Percentiles rank a stretch among this genome's conserved stretches.
Evolutionary conservation across 257 asterid genomes (phyloP).

Genomic region (Lavandula angustifolia): DNA sequence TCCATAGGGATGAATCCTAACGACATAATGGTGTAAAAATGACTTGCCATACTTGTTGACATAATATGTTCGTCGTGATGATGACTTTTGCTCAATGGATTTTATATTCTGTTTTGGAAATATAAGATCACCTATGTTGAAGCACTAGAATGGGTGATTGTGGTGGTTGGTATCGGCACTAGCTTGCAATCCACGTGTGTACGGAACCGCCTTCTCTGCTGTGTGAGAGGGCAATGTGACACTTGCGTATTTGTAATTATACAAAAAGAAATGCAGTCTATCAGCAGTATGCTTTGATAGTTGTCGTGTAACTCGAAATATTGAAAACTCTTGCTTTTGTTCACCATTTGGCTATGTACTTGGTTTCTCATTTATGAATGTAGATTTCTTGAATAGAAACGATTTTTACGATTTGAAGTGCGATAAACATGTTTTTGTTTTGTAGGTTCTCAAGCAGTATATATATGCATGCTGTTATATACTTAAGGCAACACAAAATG

Average conservation of each 20-base stretch:
- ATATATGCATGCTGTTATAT: neutral
- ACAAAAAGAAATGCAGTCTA: neutral
- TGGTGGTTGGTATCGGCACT: constrained; percentile 24
- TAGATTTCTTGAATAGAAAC: neutral
- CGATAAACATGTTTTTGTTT: neutral
- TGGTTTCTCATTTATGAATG: neutral
- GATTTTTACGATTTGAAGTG: neutral
- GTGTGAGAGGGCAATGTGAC: constrained; percentile 4
- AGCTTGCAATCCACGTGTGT: neutral
- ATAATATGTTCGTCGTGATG: neutral
- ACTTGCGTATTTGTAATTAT: neutral
- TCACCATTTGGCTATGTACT: neutral
- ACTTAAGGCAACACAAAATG: neutral
- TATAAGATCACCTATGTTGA: neutral
- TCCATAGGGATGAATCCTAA: too few species aligned
- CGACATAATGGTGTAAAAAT: neutral
- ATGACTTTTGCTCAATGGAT: neutral
- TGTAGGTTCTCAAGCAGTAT: too few species aligned
- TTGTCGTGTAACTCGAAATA: neutral
- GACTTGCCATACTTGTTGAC: constrained; percentile 10
- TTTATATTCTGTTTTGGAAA: neutral
- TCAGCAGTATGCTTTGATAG: constrained; percentile 8
- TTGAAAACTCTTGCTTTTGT: neutral
- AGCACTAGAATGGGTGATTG: constrained; percentile 5
- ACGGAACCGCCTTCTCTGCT: constrained; percentile 13